These are phyloP conservation scores for Fusarium luffae DNA, from an alignment of 2,329 filamentous ascomycete genomes.

Conservation along the genomic window DNA sequence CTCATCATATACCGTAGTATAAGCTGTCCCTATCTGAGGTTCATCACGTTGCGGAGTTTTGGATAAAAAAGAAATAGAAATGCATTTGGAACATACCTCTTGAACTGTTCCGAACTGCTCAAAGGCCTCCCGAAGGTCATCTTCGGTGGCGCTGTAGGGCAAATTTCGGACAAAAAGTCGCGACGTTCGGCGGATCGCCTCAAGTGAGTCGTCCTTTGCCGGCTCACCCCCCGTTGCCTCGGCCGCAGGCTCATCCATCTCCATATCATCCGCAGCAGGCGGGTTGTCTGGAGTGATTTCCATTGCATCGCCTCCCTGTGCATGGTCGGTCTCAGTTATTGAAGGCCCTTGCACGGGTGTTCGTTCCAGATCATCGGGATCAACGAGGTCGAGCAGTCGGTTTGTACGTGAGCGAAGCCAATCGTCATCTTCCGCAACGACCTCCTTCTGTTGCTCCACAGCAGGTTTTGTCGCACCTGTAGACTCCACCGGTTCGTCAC, in stretches of 20 bases:
- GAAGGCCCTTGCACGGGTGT: slow-evolving; percentile 32
- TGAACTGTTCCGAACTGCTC: slow-evolving; percentile 77
- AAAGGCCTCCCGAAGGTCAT: slow-evolving; percentile 80
- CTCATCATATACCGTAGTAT: slow-evolving; percentile 92
- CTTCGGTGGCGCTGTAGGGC: slow-evolving; percentile 80
- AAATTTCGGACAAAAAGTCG: slow-evolving; percentile 92
- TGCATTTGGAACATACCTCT: slow-evolving; percentile 76
- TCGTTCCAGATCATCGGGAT: slow-evolving; percentile 70
- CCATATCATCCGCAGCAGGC: slow-evolving; percentile 31
- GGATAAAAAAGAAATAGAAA: slow-evolving; percentile 19
- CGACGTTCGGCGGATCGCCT: slow-evolving; percentile 73
- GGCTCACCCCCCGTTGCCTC: slow-evolving; percentile 41
- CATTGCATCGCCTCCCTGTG: slow-evolving; percentile 28
- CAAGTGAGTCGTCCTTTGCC: slow-evolving; percentile 45
- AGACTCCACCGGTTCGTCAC: slow-evolving; percentile 36
- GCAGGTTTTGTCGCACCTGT: slow-evolving; percentile 37
- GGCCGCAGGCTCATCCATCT: slow-evolving; percentile 43
- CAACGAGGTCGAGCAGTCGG: slow-evolving; percentile 83
- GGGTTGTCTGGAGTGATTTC: slow-evolving; percentile 28
- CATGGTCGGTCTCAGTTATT: slow-evolving; percentile 27
- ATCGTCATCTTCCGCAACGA: slow-evolving; percentile 78
- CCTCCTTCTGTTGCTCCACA: slow-evolving; percentile 42
- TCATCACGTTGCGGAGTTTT: slow-evolving; percentile 78
- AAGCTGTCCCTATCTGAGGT: slow-evolving; percentile 99
- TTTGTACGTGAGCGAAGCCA: slow-evolving; percentile 93